Conservation (phyloP, 2,329 filamentous ascomycete species). For the Diaporthe sp. region DNA sequence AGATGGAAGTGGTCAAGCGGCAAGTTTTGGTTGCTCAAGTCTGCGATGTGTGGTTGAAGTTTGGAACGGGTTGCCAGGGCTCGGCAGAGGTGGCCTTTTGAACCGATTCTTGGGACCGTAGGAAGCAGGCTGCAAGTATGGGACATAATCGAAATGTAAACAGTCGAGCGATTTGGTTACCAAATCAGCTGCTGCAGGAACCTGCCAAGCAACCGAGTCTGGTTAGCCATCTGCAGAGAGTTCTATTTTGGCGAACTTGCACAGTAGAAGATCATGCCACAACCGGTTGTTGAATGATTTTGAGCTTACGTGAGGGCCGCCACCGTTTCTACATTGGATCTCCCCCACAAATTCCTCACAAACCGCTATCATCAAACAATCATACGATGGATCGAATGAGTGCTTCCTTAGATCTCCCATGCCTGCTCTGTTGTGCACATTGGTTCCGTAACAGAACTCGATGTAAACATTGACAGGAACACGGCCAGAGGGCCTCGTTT, state of each 20-base stretch:
- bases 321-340: too few species aligned
- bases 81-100: neutral
- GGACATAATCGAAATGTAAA: neutral
- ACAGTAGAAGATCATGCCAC: neutral
- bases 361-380: neutral
- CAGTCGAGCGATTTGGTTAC: neutral
- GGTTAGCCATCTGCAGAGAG: neutral
- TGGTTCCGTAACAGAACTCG: neutral
- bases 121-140: neutral
- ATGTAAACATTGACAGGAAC: neutral
- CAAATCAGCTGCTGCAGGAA: neutral
- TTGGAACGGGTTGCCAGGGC: neutral
- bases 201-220: neutral
- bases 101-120: neutral
- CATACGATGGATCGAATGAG: neutral
- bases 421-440: neutral
- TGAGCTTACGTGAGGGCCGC: neutral
- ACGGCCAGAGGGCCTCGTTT: neutral
- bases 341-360: too few species aligned
- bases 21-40: neutral
- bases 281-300: neutral
- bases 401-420: neutral
- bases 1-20: neutral
- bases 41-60: neutral
- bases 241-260: neutral